These are phyloP conservation scores for Claviceps sorghi DNA, from an alignment of 2,329 filamentous ascomycete genomes.

Conservation along the genomic window DNA sequence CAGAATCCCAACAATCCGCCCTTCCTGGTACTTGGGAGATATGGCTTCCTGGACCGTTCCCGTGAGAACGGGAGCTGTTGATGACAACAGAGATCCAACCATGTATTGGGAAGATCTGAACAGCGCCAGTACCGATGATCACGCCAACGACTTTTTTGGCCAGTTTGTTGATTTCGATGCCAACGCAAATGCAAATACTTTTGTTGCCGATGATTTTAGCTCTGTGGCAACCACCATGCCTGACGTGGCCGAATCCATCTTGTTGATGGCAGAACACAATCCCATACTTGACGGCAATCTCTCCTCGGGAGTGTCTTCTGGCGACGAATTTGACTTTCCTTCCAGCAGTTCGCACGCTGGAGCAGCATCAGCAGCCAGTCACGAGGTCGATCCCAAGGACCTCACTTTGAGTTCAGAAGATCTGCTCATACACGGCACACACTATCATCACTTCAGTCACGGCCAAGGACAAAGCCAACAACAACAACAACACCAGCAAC, in stretches of 20 bases:
- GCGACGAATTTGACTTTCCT: slow-evolving; percentile 23
- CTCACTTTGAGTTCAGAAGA: slow-evolving; percentile 11
- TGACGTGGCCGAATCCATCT: slow-evolving; percentile 14
- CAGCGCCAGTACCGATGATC: slow-evolving; percentile 14
- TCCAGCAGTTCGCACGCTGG: slow-evolving; percentile 19
- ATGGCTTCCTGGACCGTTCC: slow-evolving; percentile 24
- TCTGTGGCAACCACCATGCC: slow-evolving; percentile 12
- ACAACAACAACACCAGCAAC: not conserved
- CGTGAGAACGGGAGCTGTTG: slow-evolving; percentile 20
- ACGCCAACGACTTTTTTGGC: slow-evolving; percentile 20
- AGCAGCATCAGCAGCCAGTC: slow-evolving; percentile 12
- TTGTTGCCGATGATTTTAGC: slow-evolving; percentile 10
- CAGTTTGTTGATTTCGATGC: slow-evolving; percentile 24
- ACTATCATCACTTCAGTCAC: not conserved
- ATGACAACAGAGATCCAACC: slow-evolving; percentile 20
- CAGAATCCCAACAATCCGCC: not conserved
- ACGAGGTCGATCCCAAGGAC: slow-evolving; percentile 18
- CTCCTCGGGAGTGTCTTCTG: slow-evolving; percentile 22
- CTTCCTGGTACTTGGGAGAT: not conserved
- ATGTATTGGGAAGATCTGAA: slow-evolving; percentile 23
- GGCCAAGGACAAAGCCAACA: not conserved
- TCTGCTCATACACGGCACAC: not conserved
- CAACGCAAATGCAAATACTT: slow-evolving; percentile 11
- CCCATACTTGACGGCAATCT: slow-evolving; percentile 14
- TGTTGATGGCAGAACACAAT: slow-evolving; percentile 11